These are phyloP conservation scores for Calonectria hawksworthii DNA, from an alignment of 2,329 filamentous ascomycete genomes.

Conservation along the genomic window DNA sequence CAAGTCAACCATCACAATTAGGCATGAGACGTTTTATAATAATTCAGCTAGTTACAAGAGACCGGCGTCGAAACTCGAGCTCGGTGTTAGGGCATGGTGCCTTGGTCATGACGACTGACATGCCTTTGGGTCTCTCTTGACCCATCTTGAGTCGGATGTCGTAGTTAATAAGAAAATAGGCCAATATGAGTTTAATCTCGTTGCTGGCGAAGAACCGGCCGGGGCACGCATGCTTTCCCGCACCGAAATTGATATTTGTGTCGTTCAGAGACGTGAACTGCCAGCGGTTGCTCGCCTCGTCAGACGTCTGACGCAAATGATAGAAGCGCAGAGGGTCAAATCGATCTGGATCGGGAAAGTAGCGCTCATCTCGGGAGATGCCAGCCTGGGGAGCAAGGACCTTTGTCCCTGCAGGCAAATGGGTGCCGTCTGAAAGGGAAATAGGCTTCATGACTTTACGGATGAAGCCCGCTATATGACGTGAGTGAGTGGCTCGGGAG, in stretches of 20 bases:
- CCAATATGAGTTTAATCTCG: conserved; percentile 61
- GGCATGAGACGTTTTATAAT: neutral
- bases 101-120: conserved; percentile 57
- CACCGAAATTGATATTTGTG: conserved; percentile 62
- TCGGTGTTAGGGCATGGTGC: conserved; percentile 56
- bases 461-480: conserved; percentile 56
- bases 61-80: conserved; percentile 56
- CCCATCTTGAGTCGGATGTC: conserved; percentile 57
- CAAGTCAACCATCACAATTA: neutral
- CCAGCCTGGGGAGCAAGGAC: conserved; percentile 58
- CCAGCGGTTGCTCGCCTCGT: conserved; percentile 55
- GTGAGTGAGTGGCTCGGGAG: conserved; percentile 32
- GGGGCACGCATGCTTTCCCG: conserved; percentile 63
- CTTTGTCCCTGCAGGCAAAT: conserved; percentile 58
- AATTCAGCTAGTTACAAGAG: conserved; percentile 29
- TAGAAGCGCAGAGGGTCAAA: conserved; percentile 67
- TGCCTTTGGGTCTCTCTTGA: conserved; percentile 54
- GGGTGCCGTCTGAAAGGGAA: conserved; percentile 60
- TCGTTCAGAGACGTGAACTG: conserved; percentile 60
- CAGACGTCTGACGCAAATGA: conserved; percentile 55
- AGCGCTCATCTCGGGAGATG: conserved; percentile 57
- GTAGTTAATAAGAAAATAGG: conserved; percentile 58
- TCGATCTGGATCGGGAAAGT: conserved; percentile 56
- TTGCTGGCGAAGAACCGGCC: conserved; percentile 63
- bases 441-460: conserved; percentile 62